A percentile compares a stretch with the other conserved stretches of the same genome.
These are phyloP conservation scores for Amanita exitialis DNA, from an alignment of 768 basidiomycete genomes.

Conservation along the genomic window DNA sequence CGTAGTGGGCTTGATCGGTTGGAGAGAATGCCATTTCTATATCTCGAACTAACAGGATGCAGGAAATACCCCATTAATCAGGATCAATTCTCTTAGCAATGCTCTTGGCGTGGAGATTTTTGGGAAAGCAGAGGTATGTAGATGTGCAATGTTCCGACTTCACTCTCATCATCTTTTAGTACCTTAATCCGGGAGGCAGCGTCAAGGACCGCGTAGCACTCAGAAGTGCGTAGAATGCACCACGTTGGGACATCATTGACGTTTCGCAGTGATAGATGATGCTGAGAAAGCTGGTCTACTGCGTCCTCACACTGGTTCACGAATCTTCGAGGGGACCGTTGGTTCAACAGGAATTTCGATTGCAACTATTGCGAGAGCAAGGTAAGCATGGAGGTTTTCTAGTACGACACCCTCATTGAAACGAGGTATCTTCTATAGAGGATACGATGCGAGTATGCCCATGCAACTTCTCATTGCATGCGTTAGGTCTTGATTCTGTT, in stretches of 20 bases:
- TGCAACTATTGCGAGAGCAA: slow-evolving; percentile 83
- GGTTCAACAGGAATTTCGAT: slow-evolving; percentile 96
- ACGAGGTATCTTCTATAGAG: slow-evolving; percentile 31
- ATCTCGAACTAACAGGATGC: not conserved
- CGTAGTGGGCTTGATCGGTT: slow-evolving; percentile 80
- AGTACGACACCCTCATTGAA: not conserved
- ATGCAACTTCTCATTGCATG: not conserved
- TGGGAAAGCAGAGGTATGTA: slow-evolving; percentile 82
- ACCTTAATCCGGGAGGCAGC: slow-evolving; percentile 93
- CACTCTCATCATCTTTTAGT: slow-evolving; percentile 37
- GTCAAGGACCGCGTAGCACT: slow-evolving; percentile 97
- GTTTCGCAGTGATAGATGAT: slow-evolving; percentile 74
- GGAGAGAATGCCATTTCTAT: slow-evolving; percentile 10
- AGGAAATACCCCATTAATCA: slow-evolving; percentile 93
- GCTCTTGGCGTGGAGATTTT: slow-evolving; percentile 89
- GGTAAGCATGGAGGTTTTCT: slow-evolving; percentile 31
- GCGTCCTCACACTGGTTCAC: slow-evolving; percentile 77
- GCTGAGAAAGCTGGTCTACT: slow-evolving; percentile 80
- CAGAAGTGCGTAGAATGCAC: slow-evolving; percentile 44
- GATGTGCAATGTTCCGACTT: not conserved
- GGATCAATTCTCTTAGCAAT: slow-evolving; percentile 88
- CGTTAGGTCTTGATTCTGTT: slow-evolving; percentile 15
- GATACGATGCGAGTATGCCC: slow-evolving; percentile 74
- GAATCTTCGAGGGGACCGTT: slow-evolving; percentile 96
- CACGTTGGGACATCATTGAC: not conserved